Evolutionary conservation across 2,329 filamentous ascomycete species (phyloP).

Genomic region (Fusarium mexicanum): DNA sequence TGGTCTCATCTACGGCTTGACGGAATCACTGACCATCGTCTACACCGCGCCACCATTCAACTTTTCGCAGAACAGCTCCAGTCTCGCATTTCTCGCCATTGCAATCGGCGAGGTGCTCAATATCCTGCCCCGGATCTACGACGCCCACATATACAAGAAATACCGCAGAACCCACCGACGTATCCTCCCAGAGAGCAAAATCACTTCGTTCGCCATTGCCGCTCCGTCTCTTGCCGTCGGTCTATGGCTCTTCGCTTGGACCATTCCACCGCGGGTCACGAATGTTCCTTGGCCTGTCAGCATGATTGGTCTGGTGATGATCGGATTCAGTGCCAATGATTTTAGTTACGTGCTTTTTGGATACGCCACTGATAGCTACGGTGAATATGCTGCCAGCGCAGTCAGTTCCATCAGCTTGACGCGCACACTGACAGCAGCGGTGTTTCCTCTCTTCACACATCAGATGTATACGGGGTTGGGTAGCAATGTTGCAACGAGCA

Average conservation of each 20-base stretch:
- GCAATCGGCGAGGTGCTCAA: constrained; percentile 4
- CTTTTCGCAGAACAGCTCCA: not conserved
- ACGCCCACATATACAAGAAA: constrained; percentile 5
- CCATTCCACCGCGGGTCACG: constrained; percentile 3
- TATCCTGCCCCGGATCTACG: not conserved
- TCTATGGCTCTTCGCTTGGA: constrained; percentile 16
- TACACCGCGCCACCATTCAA: not conserved
- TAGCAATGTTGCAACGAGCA: constrained; percentile 7
- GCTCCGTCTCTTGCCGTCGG: constrained; percentile 7
- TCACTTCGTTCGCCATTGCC: not conserved
- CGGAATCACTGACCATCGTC: constrained; percentile 7
- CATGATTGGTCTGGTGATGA: constrained; percentile 10
- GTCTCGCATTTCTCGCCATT: constrained; percentile 2
- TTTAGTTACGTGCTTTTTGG: constrained; percentile 16
- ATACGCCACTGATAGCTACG: constrained; percentile 6
- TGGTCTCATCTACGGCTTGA: constrained; percentile 9
- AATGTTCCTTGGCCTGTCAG: constrained; percentile 6
- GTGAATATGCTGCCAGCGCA: constrained; percentile 5
- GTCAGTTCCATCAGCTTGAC: constrained; percentile 11
- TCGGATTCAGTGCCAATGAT: constrained; percentile 9
- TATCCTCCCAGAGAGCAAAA: constrained; percentile 5
- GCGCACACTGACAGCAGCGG: not conserved
- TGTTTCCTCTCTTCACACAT: not conserved
- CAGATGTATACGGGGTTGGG: constrained; percentile 14
- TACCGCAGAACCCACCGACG: not conserved